A percentile compares a stretch with the other conserved stretches of the same genome.
These are phyloP conservation scores for Leishmania tropica DNA, from an alignment of 208 protist species.

Conservation along the genomic window DNA sequence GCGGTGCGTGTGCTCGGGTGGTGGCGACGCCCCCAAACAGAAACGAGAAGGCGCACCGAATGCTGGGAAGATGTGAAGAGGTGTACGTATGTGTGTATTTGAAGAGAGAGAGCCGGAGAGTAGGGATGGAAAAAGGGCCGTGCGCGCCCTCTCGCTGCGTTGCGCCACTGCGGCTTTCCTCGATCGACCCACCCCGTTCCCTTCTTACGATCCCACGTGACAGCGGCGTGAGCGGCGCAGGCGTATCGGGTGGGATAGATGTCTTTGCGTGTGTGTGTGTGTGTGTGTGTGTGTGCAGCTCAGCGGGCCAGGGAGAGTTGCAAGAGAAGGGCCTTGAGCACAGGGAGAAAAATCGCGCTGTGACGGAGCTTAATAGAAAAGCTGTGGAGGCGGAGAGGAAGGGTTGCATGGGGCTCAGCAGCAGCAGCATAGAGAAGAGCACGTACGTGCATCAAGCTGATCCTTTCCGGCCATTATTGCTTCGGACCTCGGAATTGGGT, in stretches of 20 bases:
- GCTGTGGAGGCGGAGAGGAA: not conserved
- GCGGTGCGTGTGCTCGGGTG: too few relatives aligned
- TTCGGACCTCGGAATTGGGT: not conserved
- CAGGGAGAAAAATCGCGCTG: not conserved
- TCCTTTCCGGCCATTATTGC: not conserved
- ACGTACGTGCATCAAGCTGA: not conserved
- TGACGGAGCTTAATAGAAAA: not conserved
- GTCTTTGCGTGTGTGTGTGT: not conserved
- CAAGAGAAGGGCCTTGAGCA: not conserved
- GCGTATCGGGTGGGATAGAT: not conserved
- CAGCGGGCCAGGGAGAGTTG: not conserved
- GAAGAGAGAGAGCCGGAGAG: not conserved
- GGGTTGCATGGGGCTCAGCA: not conserved
- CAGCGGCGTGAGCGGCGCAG: not conserved
- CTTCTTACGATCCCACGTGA: not conserved
- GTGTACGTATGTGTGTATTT: conserved; percentile 1
- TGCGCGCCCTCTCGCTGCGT: too few relatives aligned
- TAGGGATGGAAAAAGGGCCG: too few relatives aligned
- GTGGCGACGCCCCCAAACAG: too few relatives aligned
- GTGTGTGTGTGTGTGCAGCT: not conserved
- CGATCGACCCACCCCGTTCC: too few relatives aligned
- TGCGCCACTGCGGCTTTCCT: too few relatives aligned
- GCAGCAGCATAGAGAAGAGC: not conserved
- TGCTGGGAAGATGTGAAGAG: not conserved
- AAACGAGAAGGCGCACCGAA: too few relatives aligned